Percentiles rank a stretch among this genome's conserved stretches.
phyloP scores from a whole-genome alignment of 2,329 filamentous ascomycete species.

The Bretziella fagacearum region DNA sequence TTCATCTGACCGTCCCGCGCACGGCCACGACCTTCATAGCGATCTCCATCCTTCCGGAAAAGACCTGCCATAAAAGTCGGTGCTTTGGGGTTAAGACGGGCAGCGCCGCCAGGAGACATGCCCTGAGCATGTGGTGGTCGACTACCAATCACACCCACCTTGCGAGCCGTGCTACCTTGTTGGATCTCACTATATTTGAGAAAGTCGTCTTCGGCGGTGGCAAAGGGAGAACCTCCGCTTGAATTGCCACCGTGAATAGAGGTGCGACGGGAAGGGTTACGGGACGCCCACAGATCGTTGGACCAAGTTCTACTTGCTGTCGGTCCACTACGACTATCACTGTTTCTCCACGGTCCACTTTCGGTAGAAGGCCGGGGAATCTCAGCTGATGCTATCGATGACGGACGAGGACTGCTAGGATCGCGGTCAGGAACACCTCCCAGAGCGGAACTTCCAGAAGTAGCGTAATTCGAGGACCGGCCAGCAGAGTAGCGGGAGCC shows the following conservation, averaged over 20 bases:
- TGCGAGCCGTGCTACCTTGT: conserved; percentile 33
- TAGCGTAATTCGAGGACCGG: conserved; percentile 26
- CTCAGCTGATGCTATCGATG: conserved; percentile 51
- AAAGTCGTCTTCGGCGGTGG: conserved; percentile 48
- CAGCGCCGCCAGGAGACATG: conserved; percentile 34
- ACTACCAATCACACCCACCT: conserved; percentile 61
- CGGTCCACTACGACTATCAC: conserved; percentile 26
- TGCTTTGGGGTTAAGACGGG: conserved; percentile 67
- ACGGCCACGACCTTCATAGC: conserved; percentile 16
- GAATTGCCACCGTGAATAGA: conserved; percentile 64
- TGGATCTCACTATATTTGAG: conserved; percentile 39
- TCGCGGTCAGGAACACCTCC: conserved; percentile 40
- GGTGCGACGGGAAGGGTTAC: conserved; percentile 62
- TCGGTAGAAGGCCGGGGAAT: conserved; percentile 66
- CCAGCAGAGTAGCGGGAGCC: conserved; percentile 3
- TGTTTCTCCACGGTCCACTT: conserved; percentile 52
- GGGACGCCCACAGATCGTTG: conserved; percentile 35
- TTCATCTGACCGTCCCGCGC: conserved; percentile 25
- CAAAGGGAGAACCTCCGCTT: conserved; percentile 20
- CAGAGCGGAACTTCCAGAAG: conserved; percentile 31
- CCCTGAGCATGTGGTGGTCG: conserved; percentile 33
- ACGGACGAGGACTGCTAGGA: conserved; percentile 44
- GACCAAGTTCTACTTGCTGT: conserved; percentile 52
- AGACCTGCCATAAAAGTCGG: conserved; percentile 71
- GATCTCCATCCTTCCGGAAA: conserved; percentile 30